A percentile compares a stretch with the other conserved stretches of the same genome.
phyloP scores from a whole-genome alignment of 495 filamentous ascomycete genomes.

The Aspergillus olivimuriae region DNA sequence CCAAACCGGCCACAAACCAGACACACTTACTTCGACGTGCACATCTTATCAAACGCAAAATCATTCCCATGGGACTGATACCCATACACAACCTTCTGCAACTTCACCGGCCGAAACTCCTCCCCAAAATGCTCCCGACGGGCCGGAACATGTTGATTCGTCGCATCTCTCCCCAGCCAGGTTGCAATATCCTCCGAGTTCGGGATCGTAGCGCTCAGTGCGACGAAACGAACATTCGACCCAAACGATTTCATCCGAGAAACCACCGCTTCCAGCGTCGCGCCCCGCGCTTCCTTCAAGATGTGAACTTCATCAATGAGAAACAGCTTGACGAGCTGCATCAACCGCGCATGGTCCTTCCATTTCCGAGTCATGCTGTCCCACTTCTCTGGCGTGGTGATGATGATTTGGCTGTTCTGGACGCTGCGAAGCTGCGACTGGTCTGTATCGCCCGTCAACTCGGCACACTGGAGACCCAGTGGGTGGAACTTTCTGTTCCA shows the following conservation, averaged over 20 bases:
- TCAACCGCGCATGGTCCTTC: constrained; percentile 79
- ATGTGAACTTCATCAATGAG: constrained; percentile 97
- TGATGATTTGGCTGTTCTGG: constrained; percentile 79
- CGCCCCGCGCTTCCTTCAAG: constrained; percentile 81
- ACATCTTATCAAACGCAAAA: constrained; percentile 77
- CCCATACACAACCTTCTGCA: constrained; percentile 84
- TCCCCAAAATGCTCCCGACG: constrained; percentile 78
- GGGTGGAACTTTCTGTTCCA: constrained; percentile 81
- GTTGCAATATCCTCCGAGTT: constrained; percentile 86
- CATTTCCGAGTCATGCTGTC: constrained; percentile 95
- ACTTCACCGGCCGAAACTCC: constrained; percentile 79
- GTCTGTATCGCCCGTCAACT: constrained; percentile 90
- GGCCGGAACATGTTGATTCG: constrained; percentile 62
- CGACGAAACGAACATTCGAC: constrained; percentile 81
- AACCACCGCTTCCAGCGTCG: constrained; percentile 90
- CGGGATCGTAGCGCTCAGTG: constrained; percentile 87
- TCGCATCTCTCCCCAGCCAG: constrained; percentile 81
- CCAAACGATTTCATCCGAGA: constrained; percentile 94
- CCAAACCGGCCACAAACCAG: neutral
- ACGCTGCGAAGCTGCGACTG: constrained; percentile 64
- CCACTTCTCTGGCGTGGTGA: constrained; percentile 98
- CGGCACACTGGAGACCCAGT: constrained; percentile 69
- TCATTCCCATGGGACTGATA: constrained; percentile 64
- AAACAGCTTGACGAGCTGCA: constrained; percentile 83
- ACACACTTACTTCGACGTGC: constrained; percentile 57